Evolutionary conservation across 345 rosid genomes (phyloP).

Genomic region (Euphorbia peplus): DNA sequence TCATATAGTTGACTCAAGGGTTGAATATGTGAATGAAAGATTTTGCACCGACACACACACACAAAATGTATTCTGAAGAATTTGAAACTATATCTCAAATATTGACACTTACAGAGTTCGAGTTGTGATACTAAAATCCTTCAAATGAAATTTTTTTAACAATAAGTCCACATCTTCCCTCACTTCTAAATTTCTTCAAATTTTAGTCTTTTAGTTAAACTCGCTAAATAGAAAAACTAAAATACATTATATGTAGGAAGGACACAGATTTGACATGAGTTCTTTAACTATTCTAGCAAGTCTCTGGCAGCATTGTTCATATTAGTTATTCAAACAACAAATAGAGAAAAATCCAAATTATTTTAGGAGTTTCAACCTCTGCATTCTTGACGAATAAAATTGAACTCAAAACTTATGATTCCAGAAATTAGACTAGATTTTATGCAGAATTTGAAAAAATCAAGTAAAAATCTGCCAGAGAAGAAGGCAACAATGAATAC

Average conservation of each 20-base stretch:
- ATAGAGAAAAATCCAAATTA: background rate
- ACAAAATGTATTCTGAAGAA: background rate
- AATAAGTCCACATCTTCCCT: background rate
- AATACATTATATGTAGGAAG: background rate
- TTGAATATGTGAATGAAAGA: background rate
- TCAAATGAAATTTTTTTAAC: background rate
- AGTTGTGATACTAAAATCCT: background rate
- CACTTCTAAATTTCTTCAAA: background rate
- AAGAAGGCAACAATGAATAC: slow-evolving; percentile 30
- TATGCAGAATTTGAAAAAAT: background rate
- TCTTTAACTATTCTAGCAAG: background rate
- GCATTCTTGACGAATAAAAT: background rate
- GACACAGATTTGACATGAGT: background rate
- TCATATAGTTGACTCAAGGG: background rate
- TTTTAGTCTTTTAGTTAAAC: background rate
- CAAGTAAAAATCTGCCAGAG: background rate
- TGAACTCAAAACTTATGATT: background rate
- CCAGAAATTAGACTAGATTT: background rate
- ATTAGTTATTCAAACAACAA: background rate
- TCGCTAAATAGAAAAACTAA: background rate
- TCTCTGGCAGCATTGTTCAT: background rate
- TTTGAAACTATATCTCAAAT: background rate
- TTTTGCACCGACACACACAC: background rate
- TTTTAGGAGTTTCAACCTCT: background rate
- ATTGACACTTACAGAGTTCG: background rate